phyloP scores from a whole-genome alignment of 2,329 filamentous ascomycete genomes.

The Lachnellula hyalina region DNA sequence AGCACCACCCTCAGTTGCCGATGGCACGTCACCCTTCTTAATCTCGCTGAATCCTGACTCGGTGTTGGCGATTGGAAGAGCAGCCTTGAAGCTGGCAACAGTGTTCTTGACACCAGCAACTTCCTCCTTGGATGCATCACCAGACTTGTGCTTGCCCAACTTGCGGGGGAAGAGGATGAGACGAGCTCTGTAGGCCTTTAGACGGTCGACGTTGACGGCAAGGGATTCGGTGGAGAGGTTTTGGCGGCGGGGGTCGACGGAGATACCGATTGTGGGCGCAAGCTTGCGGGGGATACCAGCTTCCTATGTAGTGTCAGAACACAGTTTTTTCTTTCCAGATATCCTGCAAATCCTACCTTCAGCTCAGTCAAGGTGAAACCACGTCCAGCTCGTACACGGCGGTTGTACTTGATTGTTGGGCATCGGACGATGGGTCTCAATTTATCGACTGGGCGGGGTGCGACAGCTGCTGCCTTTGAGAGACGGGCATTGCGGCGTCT shows the following conservation, averaged over 20 bases:
- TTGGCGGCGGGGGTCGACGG: constrained; percentile 92
- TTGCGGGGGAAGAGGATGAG: constrained; percentile 98
- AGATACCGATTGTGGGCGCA: constrained; percentile 92
- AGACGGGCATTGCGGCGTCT: constrained; percentile 86
- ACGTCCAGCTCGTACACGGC: constrained; percentile 90
- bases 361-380: constrained; percentile 97
- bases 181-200: constrained; percentile 95
- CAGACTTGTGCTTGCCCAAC: constrained; percentile 88
- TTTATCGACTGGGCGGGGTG: constrained; percentile 95
- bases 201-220: constrained; percentile 89
- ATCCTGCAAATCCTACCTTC: constrained; percentile 63
- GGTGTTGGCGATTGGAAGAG: constrained; percentile 69
- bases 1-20: constrained; percentile 72
- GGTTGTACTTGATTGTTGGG: constrained; percentile 99
- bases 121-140: constrained; percentile 79
- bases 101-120: constrained; percentile 61
- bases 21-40: constrained; percentile 75
- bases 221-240: constrained; percentile 97
- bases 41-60: constrained; percentile 65
- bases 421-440: constrained; percentile 94
- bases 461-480: constrained; percentile 90
- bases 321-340: not conserved
- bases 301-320: constrained; percentile 52
- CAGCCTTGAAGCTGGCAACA: constrained; percentile 48
- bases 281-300: constrained; percentile 92